Evolutionary conservation across 2,329 filamentous ascomycete genomes (phyloP), one percentile per base, ranked within the genome.

Genomic region (Fusarium pseudonygamai): DNA sequence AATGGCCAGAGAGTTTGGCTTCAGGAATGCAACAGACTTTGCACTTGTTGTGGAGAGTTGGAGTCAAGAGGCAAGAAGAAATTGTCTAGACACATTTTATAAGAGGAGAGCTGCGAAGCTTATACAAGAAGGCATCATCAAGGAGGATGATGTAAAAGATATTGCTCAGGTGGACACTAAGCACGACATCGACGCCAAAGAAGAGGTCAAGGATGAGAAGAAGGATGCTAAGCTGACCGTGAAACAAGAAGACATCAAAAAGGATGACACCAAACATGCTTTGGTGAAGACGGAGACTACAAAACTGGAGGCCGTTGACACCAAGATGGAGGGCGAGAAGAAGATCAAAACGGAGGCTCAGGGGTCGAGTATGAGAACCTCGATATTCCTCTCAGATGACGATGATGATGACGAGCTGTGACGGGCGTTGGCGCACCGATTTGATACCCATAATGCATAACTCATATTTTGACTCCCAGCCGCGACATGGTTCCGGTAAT

Each of bases 31-130:
- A 3, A 93, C 91, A 0, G 93, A 96, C 69, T 98, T 98, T 86
- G 96, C 95, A 7, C 84, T 98, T 42, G 90, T 95, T 20, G 95
- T 98, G 7, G 96, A 98, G 82, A 89, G 91, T 20, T 97, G 95
- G 93, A 97, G 93, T 50, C 93, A 96, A 80, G 93, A 93, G 78
- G 88, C 96, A 83, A 85, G 96, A 78, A 88, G 93, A 69, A 91
- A 92, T 74, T 95, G 90, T 81, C 84, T 98, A 32, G 93, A 97
- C 64, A 85, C 84, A 7, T 98, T 97, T 82, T 98, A 98, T 84
- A 84, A 85, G 71, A 86, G 86, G 75, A 86, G 95, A 72, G 87
- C 90, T 78, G 87, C 87, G 67, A 84, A 84, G 74, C 60, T 91
- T 45, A 78, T 81, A 43, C 80, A 77, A 30, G 78, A 79, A 49